Conservation (phyloP, 2,329 filamentous ascomycete genomes). For the Cladophialophora chaetospira region DNA sequence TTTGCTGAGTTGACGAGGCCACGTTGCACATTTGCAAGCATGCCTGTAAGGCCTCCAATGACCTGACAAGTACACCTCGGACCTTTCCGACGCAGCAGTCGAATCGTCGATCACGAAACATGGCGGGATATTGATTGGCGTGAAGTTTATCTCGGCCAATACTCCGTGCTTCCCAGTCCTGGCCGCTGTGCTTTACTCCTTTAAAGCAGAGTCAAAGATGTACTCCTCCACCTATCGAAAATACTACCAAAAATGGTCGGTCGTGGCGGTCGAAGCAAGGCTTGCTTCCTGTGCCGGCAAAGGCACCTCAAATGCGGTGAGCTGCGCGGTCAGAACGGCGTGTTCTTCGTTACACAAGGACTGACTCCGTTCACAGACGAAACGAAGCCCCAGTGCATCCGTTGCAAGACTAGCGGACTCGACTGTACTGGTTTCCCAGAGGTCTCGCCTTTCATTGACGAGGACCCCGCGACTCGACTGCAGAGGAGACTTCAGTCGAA, state of each 20-base stretch:
- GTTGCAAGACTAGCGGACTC: not conserved
- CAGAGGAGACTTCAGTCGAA: not conserved
- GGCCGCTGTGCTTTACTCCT: too few relatives aligned
- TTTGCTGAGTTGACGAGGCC: too few relatives aligned
- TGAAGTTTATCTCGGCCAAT: too few relatives aligned
- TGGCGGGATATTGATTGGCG: too few relatives aligned
- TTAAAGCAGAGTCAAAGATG: too few relatives aligned
- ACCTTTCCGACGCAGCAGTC: too few relatives aligned
- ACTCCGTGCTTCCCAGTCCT: too few relatives aligned
- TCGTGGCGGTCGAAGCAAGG: constrained; percentile 7
- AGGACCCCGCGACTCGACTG: constrained; percentile 1
- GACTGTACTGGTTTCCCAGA: constrained; percentile 9
- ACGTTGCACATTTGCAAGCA: too few relatives aligned
- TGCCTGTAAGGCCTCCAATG: too few relatives aligned
- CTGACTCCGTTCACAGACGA: constrained; percentile 8
- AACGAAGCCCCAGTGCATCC: constrained; percentile 7
- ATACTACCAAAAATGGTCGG: not conserved
- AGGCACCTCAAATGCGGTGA: constrained; percentile 8
- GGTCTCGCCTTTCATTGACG: constrained; percentile 1
- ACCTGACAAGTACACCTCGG: too few relatives aligned
- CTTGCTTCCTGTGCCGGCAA: constrained; percentile 7
- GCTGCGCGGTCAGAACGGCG: not conserved
- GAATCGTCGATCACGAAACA: too few relatives aligned
- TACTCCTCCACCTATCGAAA: too few relatives aligned
- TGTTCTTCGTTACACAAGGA: not conserved